These are phyloP conservation scores for Pistacia integerrima DNA, from an alignment of 345 rosid species.

Conservation along the genomic window DNA sequence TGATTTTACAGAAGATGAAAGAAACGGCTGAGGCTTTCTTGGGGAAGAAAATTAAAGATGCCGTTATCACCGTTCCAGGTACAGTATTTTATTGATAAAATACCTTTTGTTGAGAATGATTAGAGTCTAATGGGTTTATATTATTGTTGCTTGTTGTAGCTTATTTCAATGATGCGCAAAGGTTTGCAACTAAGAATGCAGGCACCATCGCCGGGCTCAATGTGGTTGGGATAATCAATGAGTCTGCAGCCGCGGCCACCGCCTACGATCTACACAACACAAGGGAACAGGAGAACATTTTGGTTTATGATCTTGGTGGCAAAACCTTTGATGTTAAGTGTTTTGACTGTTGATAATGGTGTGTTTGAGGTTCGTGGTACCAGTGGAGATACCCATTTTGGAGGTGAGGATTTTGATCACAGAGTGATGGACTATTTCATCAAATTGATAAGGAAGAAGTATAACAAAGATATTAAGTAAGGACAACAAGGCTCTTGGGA, in stretches of 20 bases:
- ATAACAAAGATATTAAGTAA: constrained; percentile 34
- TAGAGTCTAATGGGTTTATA: not conserved
- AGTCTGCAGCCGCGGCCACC: constrained; percentile 33
- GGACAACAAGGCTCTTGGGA: constrained; percentile 36
- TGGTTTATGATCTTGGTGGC: constrained; percentile 26
- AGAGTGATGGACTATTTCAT: constrained; percentile 38
- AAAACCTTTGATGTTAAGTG: constrained; percentile 27
- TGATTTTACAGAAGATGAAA: constrained; percentile 31
- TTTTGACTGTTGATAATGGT: constrained; percentile 32
- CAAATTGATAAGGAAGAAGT: constrained; percentile 34
- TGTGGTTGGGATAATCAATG: constrained; percentile 29
- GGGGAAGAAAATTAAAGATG: constrained; percentile 40
- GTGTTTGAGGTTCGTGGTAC: constrained; percentile 30
- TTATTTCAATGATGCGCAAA: constrained; percentile 37
- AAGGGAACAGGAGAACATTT: constrained; percentile 30
- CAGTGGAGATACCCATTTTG: constrained; percentile 34
- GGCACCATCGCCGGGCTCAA: constrained; percentile 27
- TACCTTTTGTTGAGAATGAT: no score
- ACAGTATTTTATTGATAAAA: no score
- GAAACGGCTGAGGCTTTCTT: constrained; percentile 37
- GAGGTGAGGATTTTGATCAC: constrained; percentile 39
- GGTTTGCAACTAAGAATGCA: constrained; percentile 32
- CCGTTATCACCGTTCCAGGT: constrained; percentile 38
- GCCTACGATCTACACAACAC: constrained; percentile 35
- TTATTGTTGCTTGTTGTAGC: not conserved